A percentile compares a stretch with the other conserved stretches of the same genome.
These are phyloP conservation scores for Elaeis guineensis DNA, from an alignment of 176 grass and related monocot species.

Conservation along the genomic window DNA sequence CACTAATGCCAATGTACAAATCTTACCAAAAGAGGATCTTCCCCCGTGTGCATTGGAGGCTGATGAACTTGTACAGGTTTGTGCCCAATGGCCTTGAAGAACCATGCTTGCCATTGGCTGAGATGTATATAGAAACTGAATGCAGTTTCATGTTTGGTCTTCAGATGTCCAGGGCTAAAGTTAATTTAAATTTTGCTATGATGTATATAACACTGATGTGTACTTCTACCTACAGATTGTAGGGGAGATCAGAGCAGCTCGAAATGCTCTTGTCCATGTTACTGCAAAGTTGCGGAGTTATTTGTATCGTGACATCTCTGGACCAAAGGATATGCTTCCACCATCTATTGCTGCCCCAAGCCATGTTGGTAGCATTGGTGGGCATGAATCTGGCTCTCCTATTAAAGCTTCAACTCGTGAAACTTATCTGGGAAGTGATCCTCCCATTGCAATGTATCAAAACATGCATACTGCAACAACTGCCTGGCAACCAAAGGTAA, in stretches of 20 bases:
- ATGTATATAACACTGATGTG: neutral
- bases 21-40: constrained; percentile 88
- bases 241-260: constrained; percentile 88
- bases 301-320: constrained; percentile 57
- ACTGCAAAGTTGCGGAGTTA: constrained; percentile 73
- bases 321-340: constrained; percentile 30
- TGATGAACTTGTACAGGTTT: constrained; percentile 95
- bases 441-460: constrained; percentile 37
- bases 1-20: constrained; percentile 77
- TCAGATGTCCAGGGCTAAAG: too few species aligned
- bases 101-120: neutral
- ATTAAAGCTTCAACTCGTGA: constrained; percentile 38
- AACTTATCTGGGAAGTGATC: constrained; percentile 47
- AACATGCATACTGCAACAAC: constrained; percentile 35
- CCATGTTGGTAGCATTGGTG: constrained; percentile 2
- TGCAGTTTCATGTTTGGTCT: neutral
- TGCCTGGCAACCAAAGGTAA: constrained; percentile 63
- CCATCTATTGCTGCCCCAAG: neutral
- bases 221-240: constrained; percentile 62
- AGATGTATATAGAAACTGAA: too few species aligned
- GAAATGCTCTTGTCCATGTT: constrained; percentile 82
- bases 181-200: too few species aligned
- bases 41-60: constrained; percentile 71
- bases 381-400: constrained; percentile 40
- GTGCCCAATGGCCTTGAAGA: constrained; percentile 15